Evolutionary conservation across 805 yeast species (phyloP).

Genomic region (Kodamaea laetipori): DNA sequence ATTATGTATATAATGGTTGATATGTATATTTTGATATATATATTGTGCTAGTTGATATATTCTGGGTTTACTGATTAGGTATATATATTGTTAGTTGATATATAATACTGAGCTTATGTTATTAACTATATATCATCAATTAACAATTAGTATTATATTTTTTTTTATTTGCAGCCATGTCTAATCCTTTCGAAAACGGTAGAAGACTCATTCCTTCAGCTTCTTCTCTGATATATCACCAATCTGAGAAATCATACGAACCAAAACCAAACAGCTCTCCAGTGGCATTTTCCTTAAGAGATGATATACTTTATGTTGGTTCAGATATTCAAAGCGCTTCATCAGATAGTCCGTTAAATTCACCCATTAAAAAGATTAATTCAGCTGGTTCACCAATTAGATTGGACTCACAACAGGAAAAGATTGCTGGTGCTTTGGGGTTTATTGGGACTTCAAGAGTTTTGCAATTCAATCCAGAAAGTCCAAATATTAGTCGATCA

Average conservation of each 20-base stretch:
- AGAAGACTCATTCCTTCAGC: slow-evolving; percentile 22
- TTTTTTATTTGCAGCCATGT: slow-evolving; percentile 1
- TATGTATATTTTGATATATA: no score
- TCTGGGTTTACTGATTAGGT: no score
- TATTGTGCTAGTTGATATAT: no score
- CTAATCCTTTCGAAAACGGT: slow-evolving; percentile 10
- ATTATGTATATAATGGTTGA: no score
- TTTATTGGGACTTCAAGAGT: slow-evolving; percentile 45
- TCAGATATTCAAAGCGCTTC: background rate
- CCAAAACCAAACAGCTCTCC: background rate
- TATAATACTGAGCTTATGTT: no score
- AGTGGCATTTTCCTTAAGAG: slow-evolving; percentile 19
- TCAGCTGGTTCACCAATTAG: slow-evolving; percentile 2
- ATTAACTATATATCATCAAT: no score
- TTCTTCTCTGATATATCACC: slow-evolving; percentile 14
- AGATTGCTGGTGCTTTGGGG: slow-evolving; percentile 55
- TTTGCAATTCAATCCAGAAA: slow-evolving; percentile 22
- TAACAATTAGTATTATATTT: background rate
- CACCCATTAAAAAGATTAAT: slow-evolving; percentile 17
- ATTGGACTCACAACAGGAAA: slow-evolving; percentile 29
- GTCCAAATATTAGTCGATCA: background rate
- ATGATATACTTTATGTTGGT: slow-evolving; percentile 21
- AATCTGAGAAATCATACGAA: background rate
- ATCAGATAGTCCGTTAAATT: no score
- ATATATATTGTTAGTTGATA: no score